Evolutionary conservation across 495 filamentous ascomycete genomes (phyloP), one percentile per base, ranked within the genome.

Genomic region (Aspergillus ostianus): DNA sequence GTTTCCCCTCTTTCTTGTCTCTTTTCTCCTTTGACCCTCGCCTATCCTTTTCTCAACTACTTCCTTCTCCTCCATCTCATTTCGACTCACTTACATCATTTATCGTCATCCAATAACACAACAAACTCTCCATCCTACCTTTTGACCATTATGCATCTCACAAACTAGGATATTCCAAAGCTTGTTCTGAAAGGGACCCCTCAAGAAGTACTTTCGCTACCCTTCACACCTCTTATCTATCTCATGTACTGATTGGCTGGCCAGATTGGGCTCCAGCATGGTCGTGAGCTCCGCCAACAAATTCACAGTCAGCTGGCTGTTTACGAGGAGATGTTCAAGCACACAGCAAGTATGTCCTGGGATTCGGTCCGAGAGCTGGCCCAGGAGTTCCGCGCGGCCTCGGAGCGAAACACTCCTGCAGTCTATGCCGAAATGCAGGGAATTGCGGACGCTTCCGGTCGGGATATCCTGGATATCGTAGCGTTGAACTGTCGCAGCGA

Each of bases 401-500:
- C 83, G 4, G 47, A 62, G 56, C 54, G 56, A 8, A 62, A 73
- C 26, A 79, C 77, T 56, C 80, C 84, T 0, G 66, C 77, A 17
- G 72, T 85, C 47, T 65, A 79, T 6, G 65, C 67, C 10, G 84
- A 88, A 62, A 85, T 87, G 67, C 51, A 67, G 70, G 84, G 80
- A 4, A 80, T 89, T 44, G 85, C 87, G 0, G 77, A 83, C n/a
- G 87, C 86, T 13, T 79, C 86, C 0, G 70, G 66, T 2, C 60
- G 81, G 15, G 64, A 76, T 13, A 71, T 87, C 27, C 64, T 81
- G 0, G 83, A 86, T 58, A 85, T 90, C 46, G 69, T 89, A 8
- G 85, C 87, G 6, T 59, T 89, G 46, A 90, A 90, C 58, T 80
- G 87, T 19, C 80, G 87, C 19, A 89, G 84, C 5, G 87, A 90